Percentiles rank a stretch among this genome's conserved stretches.
Evolutionary conservation across 257 asterid genomes (phyloP).

Genomic region (Cordia subcordata): DNA sequence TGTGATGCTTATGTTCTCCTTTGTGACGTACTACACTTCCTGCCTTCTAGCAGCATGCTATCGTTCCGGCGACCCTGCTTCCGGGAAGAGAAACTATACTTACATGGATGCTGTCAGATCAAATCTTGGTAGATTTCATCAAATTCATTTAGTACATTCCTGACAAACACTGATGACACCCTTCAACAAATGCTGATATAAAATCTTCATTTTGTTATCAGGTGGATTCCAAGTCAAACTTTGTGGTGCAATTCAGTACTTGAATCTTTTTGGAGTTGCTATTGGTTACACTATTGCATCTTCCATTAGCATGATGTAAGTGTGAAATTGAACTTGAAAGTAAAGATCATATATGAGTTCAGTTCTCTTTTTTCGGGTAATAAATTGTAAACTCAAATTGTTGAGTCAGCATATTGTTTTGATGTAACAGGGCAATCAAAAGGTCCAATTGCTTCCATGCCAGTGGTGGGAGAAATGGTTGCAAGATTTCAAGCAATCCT

Average conservation of each 20-base stretch:
- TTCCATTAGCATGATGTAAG: slow-evolving; percentile 49
- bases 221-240: slow-evolving; percentile 84
- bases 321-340: background rate
- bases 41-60: slow-evolving; percentile 45
- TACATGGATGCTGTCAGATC: slow-evolving; percentile 52
- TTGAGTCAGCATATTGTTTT: slow-evolving; percentile 5
- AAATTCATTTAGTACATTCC: no score
- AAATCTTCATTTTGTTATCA: slow-evolving; percentile 8
- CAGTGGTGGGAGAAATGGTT: slow-evolving; percentile 33
- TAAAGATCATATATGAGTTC: no score
- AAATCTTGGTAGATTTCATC: slow-evolving; percentile 32
- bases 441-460: slow-evolving; percentile 43
- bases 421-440: slow-evolving; percentile 36
- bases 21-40: slow-evolving; percentile 55
- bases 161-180: no score
- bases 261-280: slow-evolving; percentile 89
- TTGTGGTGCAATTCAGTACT: slow-evolving; percentile 86
- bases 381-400: no score
- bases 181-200: no score
- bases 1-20: slow-evolving; percentile 44
- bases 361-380: background rate
- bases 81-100: slow-evolving; percentile 51
- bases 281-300: slow-evolving; percentile 35
- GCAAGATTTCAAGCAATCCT: slow-evolving; percentile 38
- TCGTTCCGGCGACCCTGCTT: slow-evolving; percentile 35